Percentiles rank a stretch among this genome's conserved stretches.
phyloP scores from a whole-genome alignment of 805 yeast species.

The Hanseniaspora taiwanica region DNA sequence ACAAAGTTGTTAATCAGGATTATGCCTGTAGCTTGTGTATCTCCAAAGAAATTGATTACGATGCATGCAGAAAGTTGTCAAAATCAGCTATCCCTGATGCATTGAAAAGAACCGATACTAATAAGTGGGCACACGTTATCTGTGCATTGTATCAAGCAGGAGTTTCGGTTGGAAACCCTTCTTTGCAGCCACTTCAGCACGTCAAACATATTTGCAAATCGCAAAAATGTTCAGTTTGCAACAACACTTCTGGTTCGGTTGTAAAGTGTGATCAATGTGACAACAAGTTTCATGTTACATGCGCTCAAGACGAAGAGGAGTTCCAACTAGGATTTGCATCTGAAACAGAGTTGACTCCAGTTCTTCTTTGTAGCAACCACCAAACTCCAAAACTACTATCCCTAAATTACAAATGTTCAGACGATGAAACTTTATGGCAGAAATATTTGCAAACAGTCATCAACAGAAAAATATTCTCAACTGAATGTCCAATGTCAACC shows the following conservation, averaged over 20 bases:
- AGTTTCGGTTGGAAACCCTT: constrained; percentile 30
- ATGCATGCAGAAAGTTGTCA: constrained; percentile 30
- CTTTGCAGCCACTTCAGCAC: constrained; percentile 37
- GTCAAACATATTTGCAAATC: constrained; percentile 23
- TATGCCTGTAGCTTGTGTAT: constrained; percentile 59
- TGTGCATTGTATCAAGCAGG: constrained; percentile 50
- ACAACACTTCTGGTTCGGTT: constrained; percentile 33
- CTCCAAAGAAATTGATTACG: constrained; percentile 37
- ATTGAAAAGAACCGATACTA: constrained; percentile 46
- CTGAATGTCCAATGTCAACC: neutral
- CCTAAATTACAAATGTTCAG: neutral
- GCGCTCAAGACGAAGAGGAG: constrained; percentile 13
- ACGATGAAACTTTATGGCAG: constrained; percentile 4
- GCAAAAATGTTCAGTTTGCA: constrained; percentile 33
- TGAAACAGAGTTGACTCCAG: constrained; percentile 4
- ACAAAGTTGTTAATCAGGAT: constrained; percentile 42
- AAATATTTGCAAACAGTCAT: neutral
- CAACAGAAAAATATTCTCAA: neutral
- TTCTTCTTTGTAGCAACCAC: constrained; percentile 2
- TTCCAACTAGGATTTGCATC: constrained; percentile 9
- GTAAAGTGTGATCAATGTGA: constrained; percentile 13
- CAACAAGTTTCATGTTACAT: constrained; percentile 14
- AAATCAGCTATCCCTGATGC: constrained; percentile 41
- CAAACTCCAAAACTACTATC: neutral
- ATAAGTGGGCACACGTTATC: constrained; percentile 65